phyloP scores from a whole-genome alignment of 2,329 filamentous ascomycete species.

The Fusarium poae region DNA sequence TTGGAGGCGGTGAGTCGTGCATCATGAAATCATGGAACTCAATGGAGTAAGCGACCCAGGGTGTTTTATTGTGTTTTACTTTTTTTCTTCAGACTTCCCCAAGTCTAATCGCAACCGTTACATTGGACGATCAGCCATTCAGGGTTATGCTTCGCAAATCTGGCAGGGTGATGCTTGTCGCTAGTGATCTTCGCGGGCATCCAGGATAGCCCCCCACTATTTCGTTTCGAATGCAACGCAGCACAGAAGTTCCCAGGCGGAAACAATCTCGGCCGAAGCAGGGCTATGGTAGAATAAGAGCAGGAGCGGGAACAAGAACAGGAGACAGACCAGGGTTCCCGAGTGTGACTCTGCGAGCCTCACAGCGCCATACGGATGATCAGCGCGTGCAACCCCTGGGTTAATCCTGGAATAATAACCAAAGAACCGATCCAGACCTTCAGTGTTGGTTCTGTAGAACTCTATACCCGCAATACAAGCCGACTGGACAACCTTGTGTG shows the following conservation, averaged over 20 bases:
- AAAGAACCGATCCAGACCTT: conserved; percentile 35
- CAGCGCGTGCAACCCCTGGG: conserved; percentile 29
- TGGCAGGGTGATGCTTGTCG: conserved; percentile 29
- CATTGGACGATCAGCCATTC: conserved; percentile 33
- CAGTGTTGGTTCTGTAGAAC: conserved; percentile 30
- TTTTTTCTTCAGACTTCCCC: neutral
- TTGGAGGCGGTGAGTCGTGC: conserved; percentile 35
- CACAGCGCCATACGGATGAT: conserved; percentile 27
- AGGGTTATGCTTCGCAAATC: conserved; percentile 39
- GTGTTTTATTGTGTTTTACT: conserved; percentile 4
- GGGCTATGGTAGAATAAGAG: conserved; percentile 2
- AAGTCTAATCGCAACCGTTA: conserved; percentile 21
- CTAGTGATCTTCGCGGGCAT: conserved; percentile 36
- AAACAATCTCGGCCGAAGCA: conserved; percentile 37
- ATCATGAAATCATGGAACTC: conserved; percentile 1
- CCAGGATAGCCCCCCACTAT: conserved; percentile 25
- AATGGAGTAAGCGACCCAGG: conserved; percentile 8
- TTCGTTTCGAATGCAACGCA: conserved; percentile 27
- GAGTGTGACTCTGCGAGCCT: conserved; percentile 32
- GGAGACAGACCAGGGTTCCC: conserved; percentile 12
- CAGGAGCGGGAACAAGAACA: neutral
- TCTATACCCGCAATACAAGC: conserved; percentile 35
- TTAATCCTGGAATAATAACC: conserved; percentile 36
- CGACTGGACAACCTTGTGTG: conserved; percentile 32
- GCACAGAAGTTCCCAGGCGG: conserved; percentile 16